Conservation (phyloP, 805 yeast genomes). For the Saturnispora dispora region DNA sequence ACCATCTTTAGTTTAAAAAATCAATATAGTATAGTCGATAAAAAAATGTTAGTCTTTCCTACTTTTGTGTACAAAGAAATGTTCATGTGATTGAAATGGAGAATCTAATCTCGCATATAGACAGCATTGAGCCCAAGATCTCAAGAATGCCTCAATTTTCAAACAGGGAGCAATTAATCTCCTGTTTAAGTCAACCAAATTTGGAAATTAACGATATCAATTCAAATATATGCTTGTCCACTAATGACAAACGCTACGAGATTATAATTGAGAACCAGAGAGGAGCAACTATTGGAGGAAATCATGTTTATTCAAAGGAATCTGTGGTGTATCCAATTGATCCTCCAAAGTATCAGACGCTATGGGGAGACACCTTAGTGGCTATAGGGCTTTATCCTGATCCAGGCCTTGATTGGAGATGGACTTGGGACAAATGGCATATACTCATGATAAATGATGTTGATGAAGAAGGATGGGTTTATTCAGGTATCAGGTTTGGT, state of each 20-base stretch:
- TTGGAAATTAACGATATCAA: background rate
- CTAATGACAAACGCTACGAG: slow-evolving; percentile 25
- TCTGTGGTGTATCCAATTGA: slow-evolving; percentile 41
- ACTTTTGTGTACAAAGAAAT: background rate
- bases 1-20: background rate
- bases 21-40: no score
- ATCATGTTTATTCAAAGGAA: slow-evolving; percentile 38
- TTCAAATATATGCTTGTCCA: background rate
- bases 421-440: slow-evolving; percentile 51
- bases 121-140: background rate
- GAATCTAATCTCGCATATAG: background rate
- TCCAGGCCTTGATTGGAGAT: slow-evolving; percentile 43
- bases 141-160: slow-evolving; percentile 5
- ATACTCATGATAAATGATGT: slow-evolving; percentile 45
- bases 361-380: slow-evolving; percentile 32
- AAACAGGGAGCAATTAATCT: background rate
- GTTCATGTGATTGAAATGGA: background rate
- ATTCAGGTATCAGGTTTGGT: slow-evolving; percentile 34
- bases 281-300: slow-evolving; percentile 44
- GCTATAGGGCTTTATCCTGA: slow-evolving; percentile 31
- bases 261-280: slow-evolving; percentile 46
- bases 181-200: background rate
- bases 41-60: no score
- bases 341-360: slow-evolving; percentile 40
- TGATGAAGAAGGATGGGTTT: slow-evolving; percentile 53